These are phyloP conservation scores for Trifolium subterraneum DNA, from an alignment of 306 rosid genomes.

Conservation along the genomic window DNA sequence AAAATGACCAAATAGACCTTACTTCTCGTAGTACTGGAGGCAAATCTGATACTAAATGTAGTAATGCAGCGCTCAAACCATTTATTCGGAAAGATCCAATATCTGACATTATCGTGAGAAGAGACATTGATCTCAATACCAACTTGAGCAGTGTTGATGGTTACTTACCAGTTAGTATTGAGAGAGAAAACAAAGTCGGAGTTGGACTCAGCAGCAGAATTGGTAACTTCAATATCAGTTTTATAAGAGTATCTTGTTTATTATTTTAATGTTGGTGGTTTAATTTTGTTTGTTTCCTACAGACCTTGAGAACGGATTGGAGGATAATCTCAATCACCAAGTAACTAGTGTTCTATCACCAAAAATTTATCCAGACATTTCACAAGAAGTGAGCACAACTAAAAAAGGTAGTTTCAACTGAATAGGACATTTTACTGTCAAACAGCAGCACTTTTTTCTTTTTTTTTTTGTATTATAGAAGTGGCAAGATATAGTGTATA, in stretches of 20 bases:
- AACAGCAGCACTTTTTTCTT: constrained; percentile 18
- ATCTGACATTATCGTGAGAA: constrained; percentile 52
- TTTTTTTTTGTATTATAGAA: constrained; percentile 22
- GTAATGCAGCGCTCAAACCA: constrained; percentile 46
- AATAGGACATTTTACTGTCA: constrained; percentile 18
- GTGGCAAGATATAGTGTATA: constrained; percentile 19
- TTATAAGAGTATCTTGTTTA: constrained; percentile 33
- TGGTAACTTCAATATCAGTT: constrained; percentile 58
- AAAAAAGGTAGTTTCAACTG: constrained; percentile 52
- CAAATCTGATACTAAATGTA: constrained; percentile 45
- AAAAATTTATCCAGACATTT: constrained; percentile 43
- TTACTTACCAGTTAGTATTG: constrained; percentile 47
- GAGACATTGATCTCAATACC: constrained; percentile 52
- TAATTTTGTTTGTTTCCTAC: constrained; percentile 44
- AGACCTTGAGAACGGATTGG: constrained; percentile 58
- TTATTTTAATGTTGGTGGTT: constrained; percentile 27
- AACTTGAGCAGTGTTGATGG: constrained; percentile 45
- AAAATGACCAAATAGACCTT: constrained; percentile 41
- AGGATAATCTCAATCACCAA: constrained; percentile 48
- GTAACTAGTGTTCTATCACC: constrained; percentile 39
- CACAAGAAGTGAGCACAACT: constrained; percentile 49
- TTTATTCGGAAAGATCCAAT: constrained; percentile 54
- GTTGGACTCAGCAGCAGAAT: constrained; percentile 40
- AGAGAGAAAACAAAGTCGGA: constrained; percentile 55
- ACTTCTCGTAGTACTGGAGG: constrained; percentile 39